Base-by-base conservation (phyloP, 2,329 filamentous ascomycete genomes). In the Ascochyta viciae-villosae region DNA sequence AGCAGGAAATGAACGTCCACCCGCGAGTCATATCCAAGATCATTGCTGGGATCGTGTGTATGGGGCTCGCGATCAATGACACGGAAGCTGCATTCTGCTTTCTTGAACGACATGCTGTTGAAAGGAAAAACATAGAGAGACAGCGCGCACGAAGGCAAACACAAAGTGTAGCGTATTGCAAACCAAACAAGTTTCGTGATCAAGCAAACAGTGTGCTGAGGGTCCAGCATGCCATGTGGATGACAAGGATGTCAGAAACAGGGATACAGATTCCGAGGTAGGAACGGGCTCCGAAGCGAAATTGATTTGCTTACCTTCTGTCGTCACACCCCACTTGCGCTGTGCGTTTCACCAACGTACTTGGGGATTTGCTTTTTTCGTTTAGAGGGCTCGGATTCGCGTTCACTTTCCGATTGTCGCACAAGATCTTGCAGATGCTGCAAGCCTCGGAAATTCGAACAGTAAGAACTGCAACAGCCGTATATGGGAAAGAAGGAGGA, bases 281-380 rank as follows among this genome's bases (percentile, higher is more conserved):
- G 60, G 63, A 52, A 64, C 52, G 60, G 49, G 60, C 54, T 52
- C 54, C 55, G 63, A 70, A 72, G 67, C 66, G 71, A 71, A 62
- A 71, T 73, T 66, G 69, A 58, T 49, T 47, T 63, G 65, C 71
- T 72, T 61, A 74, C 72, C 68, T 71, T 64, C 50, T 63, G 62
- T 54, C 54, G 62, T 63, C 62, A 57, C 66, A 62, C 66, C 58
- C 59, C 44, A 55, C 53, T 42, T 42, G 35, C 42, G 46, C 41
- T 55, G 41, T 46, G 53, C 19, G 53, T 55, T 55, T 40, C 54
- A 57, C 48, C 31, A 51, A 51, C 41, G 46, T 37, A 34, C 26
- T 16, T 27, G 19, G 37, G 16, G 12, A 31, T 29, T 57, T 49
- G 19, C 33, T 52, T 57, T 49, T 57, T 48, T 29, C 51, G 29